Evolutionary conservation across 2,329 filamentous ascomycete species (phyloP), one percentile per base, ranked within the genome.

Genomic region (Hirsutella minnesotensis): DNA sequence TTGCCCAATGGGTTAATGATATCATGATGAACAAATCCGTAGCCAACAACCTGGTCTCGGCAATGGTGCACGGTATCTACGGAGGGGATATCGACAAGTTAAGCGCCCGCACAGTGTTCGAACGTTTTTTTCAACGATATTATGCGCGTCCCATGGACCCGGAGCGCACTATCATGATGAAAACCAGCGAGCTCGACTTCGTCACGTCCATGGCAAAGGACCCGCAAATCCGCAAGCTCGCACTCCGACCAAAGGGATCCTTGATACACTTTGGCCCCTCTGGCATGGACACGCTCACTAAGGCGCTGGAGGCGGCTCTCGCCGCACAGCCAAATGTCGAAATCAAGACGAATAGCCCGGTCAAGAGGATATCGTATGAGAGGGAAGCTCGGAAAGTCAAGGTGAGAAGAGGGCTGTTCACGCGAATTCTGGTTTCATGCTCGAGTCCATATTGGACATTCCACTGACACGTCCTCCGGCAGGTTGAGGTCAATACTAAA

Each of bases 41-140:
- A 7, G 77, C 78, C 13, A 72, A 92, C 51, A 89, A 94, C 53
- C 42, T 95, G 16, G 63, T 79, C 7, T 95, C 87, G 5, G 87
- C 81, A 41, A 65, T 79, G 56, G 55, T 87, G 42, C 92, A 96
- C 61, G 92, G 92, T 35, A 87, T 96, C 45, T 95, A 94, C 60
- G 92, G 89, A 19, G 92, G 92, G 5, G 85, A 95, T 61, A 77
- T 94, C 39, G 79, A 85, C 58, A 73, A 82, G 56, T 68, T 96
- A 40, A 95, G 88, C 60, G 78, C 77, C 39, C 78, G 77, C 51
- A 79, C 77, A 40, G 66, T 81, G 9, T 51, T 61, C 16, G 59
- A 62, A 21, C 51, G 53, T 34, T 39, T 56, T 34, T 63, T 56
- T 46, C 58, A 53, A 51, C 48, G 44, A 13, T 55, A 57, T 43